phyloP scores from a whole-genome alignment of 2,329 filamentous ascomycete species.

The Epichloe scottii region DNA sequence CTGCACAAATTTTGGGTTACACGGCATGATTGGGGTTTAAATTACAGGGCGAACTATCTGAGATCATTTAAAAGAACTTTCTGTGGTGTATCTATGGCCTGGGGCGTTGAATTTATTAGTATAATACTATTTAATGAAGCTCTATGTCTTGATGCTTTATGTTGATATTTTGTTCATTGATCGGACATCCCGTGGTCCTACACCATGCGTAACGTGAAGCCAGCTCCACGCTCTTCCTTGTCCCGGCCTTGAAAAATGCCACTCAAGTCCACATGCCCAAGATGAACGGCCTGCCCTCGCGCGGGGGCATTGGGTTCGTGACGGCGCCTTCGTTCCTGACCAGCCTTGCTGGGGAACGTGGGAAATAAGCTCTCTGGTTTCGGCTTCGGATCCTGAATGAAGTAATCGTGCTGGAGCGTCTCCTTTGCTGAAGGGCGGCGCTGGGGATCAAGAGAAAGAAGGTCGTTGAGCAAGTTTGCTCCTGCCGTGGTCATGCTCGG shows the following conservation, averaged over 20 bases:
- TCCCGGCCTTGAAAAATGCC: conserved; percentile 58
- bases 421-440: conserved; percentile 57
- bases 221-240: conserved; percentile 51
- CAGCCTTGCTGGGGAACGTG: conserved; percentile 90
- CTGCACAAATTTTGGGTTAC: not conserved
- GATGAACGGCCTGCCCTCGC: conserved; percentile 52
- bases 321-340: conserved; percentile 68
- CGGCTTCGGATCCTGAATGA: conserved; percentile 75
- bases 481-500: conserved; percentile 70
- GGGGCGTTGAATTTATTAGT: conserved; percentile 2
- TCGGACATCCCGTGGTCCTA: conserved; percentile 9
- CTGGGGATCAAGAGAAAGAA: conserved; percentile 66
- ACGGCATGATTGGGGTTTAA: not conserved
- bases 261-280: conserved; percentile 51
- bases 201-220: conserved; percentile 52
- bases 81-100: not conserved
- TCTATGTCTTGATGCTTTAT: not conserved
- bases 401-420: conserved; percentile 72
- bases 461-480: conserved; percentile 50
- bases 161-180: not conserved
- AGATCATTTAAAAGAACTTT: not conserved
- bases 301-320: conserved; percentile 70
- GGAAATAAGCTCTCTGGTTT: conserved; percentile 91
- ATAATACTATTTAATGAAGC: not conserved
- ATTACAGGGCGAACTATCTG: not conserved